Evolutionary conservation across 1,139 yeast genomes (phyloP), one percentile per base, ranked within the genome.

Genomic region (Saccharomyces hybrid): DNA sequence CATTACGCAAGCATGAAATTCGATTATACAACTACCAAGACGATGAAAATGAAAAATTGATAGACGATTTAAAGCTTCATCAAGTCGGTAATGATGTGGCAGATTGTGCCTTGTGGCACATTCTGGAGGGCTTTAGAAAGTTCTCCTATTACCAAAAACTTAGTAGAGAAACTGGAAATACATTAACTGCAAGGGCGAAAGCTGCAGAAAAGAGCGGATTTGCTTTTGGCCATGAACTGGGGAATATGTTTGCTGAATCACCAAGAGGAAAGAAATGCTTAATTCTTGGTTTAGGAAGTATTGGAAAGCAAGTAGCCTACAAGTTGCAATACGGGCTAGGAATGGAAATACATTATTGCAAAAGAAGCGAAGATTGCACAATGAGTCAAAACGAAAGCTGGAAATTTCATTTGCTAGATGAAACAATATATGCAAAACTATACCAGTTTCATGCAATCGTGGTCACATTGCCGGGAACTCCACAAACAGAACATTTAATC

Each of bases 271-370:
- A 81, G 61, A 73, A 74, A 46, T 88, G 76, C 20, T 83, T 87
- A 7, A 78, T 88, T 51, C 78, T 87, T 3, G 96, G 96, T 0
- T 81, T 87, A 64, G 96, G 96, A 2, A 76, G 79, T 32, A 88
- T 88, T 60, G 96, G 96, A 3, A 75, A 77, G 63, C 76, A 77
- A 29, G 78, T 86, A 52, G 95, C 83, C 1, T 64, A 68, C 46
- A 76, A 88, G 59, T 75, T 86, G 59, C 62, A 73, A 27, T 46
- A 58, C 48, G 77, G 77, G 2, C 66, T 88, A 34, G 95, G 91
- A 1, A 85, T 88, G 93, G 72, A 80, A 29, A 75, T 88, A 38
- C 82, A 80, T 60, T 87, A 85, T 64, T 75, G 81, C 55, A 85
- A 85, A 61, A 74, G 91, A 62, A 74, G 71, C 1, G 62, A 59